A percentile compares a stretch with the other conserved stretches of the same genome.
These are phyloP conservation scores for Paecilomyces fulvus DNA, from an alignment of 2,329 filamentous ascomycete genomes.

Conservation along the genomic window DNA sequence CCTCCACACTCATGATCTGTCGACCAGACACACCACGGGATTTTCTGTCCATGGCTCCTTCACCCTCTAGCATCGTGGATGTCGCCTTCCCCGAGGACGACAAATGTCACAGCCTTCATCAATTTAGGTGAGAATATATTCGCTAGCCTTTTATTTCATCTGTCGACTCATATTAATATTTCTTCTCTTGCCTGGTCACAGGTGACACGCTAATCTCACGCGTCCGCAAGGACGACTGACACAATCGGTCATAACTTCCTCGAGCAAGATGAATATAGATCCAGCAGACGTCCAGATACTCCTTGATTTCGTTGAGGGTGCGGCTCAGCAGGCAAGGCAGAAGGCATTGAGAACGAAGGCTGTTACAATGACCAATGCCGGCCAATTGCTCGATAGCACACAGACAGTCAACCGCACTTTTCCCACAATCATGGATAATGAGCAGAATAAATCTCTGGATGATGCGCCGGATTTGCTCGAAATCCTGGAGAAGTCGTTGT, in stretches of 20 bases:
- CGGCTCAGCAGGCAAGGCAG: background rate
- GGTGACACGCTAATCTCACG: background rate
- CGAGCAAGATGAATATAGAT: background rate
- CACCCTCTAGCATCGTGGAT: no score
- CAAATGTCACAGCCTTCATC: no score
- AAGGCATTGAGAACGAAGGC: background rate
- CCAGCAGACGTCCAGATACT: background rate
- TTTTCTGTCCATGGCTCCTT: no score
- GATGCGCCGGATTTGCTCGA: background rate
- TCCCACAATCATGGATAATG: background rate
- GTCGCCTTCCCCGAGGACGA: no score
- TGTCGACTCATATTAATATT: no score
- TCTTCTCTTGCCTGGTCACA: no score
- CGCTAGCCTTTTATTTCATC: no score
- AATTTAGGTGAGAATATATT: no score
- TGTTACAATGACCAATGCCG: background rate
- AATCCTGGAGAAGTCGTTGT: background rate
- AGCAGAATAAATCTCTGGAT: background rate
- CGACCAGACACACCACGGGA: no score
- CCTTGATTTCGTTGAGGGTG: background rate
- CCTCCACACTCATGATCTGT: no score
- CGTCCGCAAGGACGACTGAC: background rate
- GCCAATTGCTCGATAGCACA: background rate
- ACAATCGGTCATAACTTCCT: background rate
- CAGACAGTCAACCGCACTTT: background rate